Conservation (phyloP, 805 yeast species). For the Candida easanensis region DNA sequence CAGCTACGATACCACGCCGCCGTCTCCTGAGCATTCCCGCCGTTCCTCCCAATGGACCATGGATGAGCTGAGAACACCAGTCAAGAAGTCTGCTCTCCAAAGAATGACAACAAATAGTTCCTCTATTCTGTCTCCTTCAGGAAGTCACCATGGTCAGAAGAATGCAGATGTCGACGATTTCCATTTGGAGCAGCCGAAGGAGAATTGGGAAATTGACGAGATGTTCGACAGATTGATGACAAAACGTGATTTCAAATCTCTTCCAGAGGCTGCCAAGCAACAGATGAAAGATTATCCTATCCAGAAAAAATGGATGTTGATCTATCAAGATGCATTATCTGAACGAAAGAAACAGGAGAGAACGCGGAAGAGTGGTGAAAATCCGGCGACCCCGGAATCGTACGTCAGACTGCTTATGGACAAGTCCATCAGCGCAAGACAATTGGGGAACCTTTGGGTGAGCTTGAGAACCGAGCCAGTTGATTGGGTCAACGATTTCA, state of each 20-base stretch:
- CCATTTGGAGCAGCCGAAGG: constrained; percentile 61
- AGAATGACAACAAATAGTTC: constrained; percentile 26
- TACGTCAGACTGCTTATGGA: constrained; percentile 75
- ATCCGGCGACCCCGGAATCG: constrained; percentile 53
- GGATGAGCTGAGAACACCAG: constrained; percentile 22
- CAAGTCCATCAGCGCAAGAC: constrained; percentile 61
- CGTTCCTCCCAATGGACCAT: constrained; percentile 26
- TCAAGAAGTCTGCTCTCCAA: constrained; percentile 21
- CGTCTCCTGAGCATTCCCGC: constrained; percentile 28
- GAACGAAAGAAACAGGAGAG: constrained; percentile 59
- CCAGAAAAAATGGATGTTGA: constrained; percentile 88
- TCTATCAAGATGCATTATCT: constrained; percentile 79
- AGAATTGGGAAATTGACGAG: constrained; percentile 63
- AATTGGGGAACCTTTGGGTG: constrained; percentile 84
- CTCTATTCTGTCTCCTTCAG: constrained; percentile 10
- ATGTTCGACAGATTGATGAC: constrained; percentile 80
- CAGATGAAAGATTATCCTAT: constrained; percentile 74
- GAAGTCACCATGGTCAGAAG: constrained; percentile 24
- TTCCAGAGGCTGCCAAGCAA: constrained; percentile 69
- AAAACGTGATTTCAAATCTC: constrained; percentile 68
- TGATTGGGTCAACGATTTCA: constrained; percentile 76
- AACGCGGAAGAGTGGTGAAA: constrained; percentile 29
- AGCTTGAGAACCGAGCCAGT: constrained; percentile 87
- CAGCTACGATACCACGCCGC: constrained; percentile 21
- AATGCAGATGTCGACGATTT: constrained; percentile 14